Evolutionary conservation across 257 asterid species (phyloP).

Genomic region (Ilex asprella): DNA sequence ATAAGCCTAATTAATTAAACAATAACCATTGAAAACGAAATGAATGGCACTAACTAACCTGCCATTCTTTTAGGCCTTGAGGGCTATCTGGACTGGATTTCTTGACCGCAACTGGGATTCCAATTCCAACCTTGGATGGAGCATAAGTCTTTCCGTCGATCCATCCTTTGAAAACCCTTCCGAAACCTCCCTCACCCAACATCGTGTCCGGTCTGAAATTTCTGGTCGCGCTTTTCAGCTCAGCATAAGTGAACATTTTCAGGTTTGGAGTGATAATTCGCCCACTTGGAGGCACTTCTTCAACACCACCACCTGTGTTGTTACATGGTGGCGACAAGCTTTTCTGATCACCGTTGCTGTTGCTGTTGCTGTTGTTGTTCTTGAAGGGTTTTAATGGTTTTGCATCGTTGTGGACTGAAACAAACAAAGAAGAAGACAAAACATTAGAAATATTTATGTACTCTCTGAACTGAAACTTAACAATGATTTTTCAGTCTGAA

Average conservation of each 20-base stretch:
- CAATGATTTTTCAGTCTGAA: too few species aligned
- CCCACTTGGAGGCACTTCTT: slow-evolving; percentile 8
- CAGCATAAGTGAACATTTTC: slow-evolving; percentile 23
- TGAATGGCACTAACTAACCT: slow-evolving; percentile 31
- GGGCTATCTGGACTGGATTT: slow-evolving; percentile 76
- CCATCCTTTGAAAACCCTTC: slow-evolving; percentile 43
- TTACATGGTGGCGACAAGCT: neutral
- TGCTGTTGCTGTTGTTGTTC: neutral
- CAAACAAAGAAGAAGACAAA: too few species aligned
- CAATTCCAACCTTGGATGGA: slow-evolving; percentile 61
- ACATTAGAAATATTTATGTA: too few species aligned
- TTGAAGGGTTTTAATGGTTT: neutral
- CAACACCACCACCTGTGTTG: neutral
- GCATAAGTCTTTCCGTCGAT: slow-evolving; percentile 42
- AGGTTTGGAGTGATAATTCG: slow-evolving; percentile 19
- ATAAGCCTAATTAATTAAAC: too few species aligned
- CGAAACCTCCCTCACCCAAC: slow-evolving; percentile 44
- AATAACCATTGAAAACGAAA: too few species aligned
- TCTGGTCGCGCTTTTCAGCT: slow-evolving; percentile 25
- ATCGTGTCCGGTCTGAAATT: slow-evolving; percentile 39
- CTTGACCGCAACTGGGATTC: slow-evolving; percentile 86
- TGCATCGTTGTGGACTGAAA: too few species aligned
- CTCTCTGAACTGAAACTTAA: too few species aligned
- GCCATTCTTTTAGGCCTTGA: slow-evolving; percentile 95
- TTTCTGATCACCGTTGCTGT: neutral